These are phyloP conservation scores for Xylaria sp. DNA, from an alignment of 2,329 filamentous ascomycete genomes.

Conservation along the genomic window DNA sequence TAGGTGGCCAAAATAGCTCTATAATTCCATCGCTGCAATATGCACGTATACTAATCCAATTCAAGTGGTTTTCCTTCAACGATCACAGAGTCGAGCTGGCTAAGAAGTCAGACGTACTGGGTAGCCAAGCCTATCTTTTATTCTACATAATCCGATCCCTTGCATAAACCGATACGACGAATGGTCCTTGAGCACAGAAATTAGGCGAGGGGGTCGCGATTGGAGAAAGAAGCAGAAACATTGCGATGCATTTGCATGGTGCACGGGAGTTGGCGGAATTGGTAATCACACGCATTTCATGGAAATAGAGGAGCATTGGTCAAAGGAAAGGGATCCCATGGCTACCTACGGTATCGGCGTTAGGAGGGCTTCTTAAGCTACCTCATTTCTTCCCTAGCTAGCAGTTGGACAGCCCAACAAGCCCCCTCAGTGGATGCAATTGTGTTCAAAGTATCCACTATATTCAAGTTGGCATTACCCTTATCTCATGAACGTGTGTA, in stretches of 20 bases:
- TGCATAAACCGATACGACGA: conserved; percentile 28
- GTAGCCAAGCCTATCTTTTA: conserved; percentile 87
- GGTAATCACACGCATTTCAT: conserved; percentile 31
- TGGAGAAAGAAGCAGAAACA: neutral
- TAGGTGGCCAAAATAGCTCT: conserved; percentile 48
- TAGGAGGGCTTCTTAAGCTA: conserved; percentile 23
- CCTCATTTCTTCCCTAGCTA: neutral
- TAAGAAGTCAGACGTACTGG: conserved; percentile 84
- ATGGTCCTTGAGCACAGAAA: neutral
- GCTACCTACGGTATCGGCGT: conserved; percentile 27
- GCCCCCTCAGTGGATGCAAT: neutral
- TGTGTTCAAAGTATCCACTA: too few species aligned
- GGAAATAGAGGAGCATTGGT: conserved; percentile 41
- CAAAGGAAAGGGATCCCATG: conserved; percentile 15
- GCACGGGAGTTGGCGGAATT: conserved; percentile 34
- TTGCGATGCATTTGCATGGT: conserved; percentile 46
- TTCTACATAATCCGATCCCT: conserved; percentile 81
- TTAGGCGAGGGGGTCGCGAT: neutral
- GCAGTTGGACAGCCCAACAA: neutral
- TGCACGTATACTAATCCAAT: conserved; percentile 8
- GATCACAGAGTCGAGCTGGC: conserved; percentile 92
- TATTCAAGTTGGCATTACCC: neutral
- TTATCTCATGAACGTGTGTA: neutral
- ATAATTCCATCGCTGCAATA: neutral
- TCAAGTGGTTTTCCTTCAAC: conserved; percentile 93